Percentiles rank a stretch among this genome's conserved stretches.
phyloP scores from a whole-genome alignment of 306 rosid species.

The Abrus pulchellus region DNA sequence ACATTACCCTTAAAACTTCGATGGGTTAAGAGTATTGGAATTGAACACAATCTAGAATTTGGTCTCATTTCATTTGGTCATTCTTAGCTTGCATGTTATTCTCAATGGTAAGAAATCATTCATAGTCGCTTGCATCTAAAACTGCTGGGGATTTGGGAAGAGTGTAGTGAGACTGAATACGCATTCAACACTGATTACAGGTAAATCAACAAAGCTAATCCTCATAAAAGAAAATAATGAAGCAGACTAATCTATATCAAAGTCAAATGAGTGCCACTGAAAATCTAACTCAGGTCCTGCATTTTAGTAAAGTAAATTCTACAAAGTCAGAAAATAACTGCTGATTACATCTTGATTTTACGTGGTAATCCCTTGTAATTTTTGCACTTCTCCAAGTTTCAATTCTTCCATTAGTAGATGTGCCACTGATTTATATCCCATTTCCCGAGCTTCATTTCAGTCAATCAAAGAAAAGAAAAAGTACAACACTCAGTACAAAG shows the following conservation, averaged over 20 bases:
- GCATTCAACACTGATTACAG: neutral
- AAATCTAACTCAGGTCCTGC: neutral
- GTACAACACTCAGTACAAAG: slow-evolving; percentile 11
- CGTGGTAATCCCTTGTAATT: slow-evolving; percentile 29
- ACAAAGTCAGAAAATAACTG: slow-evolving; percentile 4
- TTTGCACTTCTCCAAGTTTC: slow-evolving; percentile 45
- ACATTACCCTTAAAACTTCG: too few relatives aligned
- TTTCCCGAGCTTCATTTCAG: slow-evolving; percentile 59
- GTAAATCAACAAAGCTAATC: neutral
- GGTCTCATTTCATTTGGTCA: too few relatives aligned
- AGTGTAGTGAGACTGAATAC: too few relatives aligned
- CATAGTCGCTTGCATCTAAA: neutral
- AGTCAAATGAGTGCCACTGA: neutral
- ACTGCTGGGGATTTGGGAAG: neutral
- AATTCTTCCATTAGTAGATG: slow-evolving; percentile 79
- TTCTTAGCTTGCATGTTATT: neutral
- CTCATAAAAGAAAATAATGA: neutral
- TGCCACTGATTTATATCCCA: slow-evolving; percentile 80
- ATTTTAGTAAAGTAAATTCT: neutral
- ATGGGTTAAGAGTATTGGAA: too few relatives aligned
- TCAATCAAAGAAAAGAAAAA: slow-evolving; percentile 26
- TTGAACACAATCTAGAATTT: too few relatives aligned
- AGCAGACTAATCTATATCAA: neutral
- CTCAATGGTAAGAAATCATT: neutral
- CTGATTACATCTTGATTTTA: slow-evolving; percentile 21